phyloP scores from a whole-genome alignment of 106 monocot species.

The Iris macrosiphon region DNA sequence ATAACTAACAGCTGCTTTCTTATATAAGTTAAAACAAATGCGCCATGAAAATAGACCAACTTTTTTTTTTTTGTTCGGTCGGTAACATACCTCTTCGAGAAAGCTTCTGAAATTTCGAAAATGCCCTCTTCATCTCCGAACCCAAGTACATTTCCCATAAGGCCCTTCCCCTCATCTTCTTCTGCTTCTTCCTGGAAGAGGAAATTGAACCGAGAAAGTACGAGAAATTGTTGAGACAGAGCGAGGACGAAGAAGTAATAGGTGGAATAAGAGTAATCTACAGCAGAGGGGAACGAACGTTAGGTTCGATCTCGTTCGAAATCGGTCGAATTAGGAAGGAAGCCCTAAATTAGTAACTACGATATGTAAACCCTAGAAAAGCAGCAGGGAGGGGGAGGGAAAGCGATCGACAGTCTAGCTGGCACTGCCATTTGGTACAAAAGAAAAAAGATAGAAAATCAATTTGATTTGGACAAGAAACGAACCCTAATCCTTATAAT shows the following conservation, averaged over 20 bases:
- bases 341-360: not conserved
- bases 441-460: no score
- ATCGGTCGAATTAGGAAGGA: not conserved
- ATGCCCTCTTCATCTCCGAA: no score
- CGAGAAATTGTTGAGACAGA: not conserved
- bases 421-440: not conserved
- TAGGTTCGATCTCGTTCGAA: no score
- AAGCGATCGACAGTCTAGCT: no score
- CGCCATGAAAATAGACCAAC: not conserved
- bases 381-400: no score
- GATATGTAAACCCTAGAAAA: no score
- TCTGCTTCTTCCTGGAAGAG: not conserved
- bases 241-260: not conserved
- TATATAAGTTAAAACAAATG: not conserved
- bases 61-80: no score
- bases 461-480: no score
- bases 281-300: no score
- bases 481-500: no score
- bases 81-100: not conserved
- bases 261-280: not conserved
- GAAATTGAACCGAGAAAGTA: not conserved
- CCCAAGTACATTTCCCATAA: not conserved
- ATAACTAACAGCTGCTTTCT: not conserved
- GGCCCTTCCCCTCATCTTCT: not conserved
- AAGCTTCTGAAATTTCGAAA: no score